A percentile compares a stretch with the other conserved stretches of the same genome.
These are phyloP conservation scores for Buddleja alternifolia DNA, from an alignment of 257 asterid species.

Conservation along the genomic window DNA sequence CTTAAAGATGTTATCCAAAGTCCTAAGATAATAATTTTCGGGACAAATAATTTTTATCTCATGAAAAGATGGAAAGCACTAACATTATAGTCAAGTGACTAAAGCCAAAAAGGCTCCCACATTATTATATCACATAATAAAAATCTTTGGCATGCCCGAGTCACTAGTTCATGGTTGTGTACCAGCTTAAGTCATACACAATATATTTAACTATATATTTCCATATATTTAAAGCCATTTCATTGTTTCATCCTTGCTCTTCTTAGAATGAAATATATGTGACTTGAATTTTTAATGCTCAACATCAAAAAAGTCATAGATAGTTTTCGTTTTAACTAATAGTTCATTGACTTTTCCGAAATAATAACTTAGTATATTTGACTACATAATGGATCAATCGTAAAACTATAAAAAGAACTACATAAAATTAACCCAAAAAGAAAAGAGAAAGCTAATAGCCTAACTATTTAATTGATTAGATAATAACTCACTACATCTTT, in stretches of 20 bases:
- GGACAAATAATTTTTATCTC: conserved; percentile 37
- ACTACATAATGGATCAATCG: too few species aligned
- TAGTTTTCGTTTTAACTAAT: too few species aligned
- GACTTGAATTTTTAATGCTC: not conserved
- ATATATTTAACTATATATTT: not conserved
- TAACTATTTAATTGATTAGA: not conserved
- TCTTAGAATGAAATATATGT: not conserved
- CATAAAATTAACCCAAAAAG: not conserved
- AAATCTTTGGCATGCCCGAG: conserved; percentile 21
- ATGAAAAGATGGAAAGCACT: conserved; percentile 54
- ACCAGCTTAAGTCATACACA: not conserved
- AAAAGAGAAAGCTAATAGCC: conserved; percentile 6
- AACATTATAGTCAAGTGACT: conserved; percentile 30
- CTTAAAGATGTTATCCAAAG: conserved; percentile 54
- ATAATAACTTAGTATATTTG: too few species aligned
- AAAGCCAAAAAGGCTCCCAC: conserved; percentile 10
- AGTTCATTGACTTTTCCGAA: too few species aligned
- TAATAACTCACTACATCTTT: conserved; percentile 2
- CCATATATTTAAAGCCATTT: not conserved
- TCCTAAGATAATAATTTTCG: conserved; percentile 38
- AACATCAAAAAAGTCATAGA: not conserved
- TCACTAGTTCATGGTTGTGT: not conserved
- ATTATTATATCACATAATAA: conserved; percentile 23
- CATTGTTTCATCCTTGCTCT: not conserved
- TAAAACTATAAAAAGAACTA: not conserved